These are phyloP conservation scores for Ascoidea rubescens DNA, from an alignment of 805 yeast species.

Conservation along the genomic window DNA sequence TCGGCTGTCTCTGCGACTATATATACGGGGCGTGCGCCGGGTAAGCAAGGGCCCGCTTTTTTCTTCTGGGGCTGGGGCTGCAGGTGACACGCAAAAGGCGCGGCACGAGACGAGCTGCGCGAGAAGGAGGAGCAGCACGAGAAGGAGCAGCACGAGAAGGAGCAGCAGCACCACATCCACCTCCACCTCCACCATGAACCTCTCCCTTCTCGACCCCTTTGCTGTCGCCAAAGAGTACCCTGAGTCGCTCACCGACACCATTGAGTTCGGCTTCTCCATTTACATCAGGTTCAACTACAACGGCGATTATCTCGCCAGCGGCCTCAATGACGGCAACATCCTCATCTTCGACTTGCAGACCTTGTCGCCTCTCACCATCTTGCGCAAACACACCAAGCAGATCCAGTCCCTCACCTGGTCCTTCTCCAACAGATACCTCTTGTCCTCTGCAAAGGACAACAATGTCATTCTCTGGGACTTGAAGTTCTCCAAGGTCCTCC, in stretches of 20 bases:
- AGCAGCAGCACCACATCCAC: constrained; percentile 41
- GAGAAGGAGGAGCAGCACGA: too few species aligned
- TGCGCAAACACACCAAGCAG: constrained; percentile 56
- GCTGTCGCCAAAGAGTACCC: constrained; percentile 88
- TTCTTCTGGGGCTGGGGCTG: too few species aligned
- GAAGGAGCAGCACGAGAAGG: too few species aligned
- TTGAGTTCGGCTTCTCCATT: constrained; percentile 54
- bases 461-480: constrained; percentile 72
- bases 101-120: too few species aligned
- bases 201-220: constrained; percentile 78
- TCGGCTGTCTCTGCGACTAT: too few species aligned
- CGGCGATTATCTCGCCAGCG: constrained; percentile 83
- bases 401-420: constrained; percentile 74
- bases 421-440: constrained; percentile 47
- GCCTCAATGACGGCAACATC: constrained; percentile 60
- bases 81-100: too few species aligned
- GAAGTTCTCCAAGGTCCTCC: constrained; percentile 22
- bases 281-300: constrained; percentile 52
- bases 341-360: constrained; percentile 67
- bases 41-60: too few species aligned
- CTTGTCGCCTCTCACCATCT: constrained; percentile 35
- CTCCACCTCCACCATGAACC: constrained; percentile 48
- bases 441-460: constrained; percentile 77
- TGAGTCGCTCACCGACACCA: constrained; percentile 60
- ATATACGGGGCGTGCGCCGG: too few species aligned